These are phyloP conservation scores for Epichloe aotearoae DNA, from an alignment of 2,329 filamentous ascomycete species.

Conservation along the genomic window DNA sequence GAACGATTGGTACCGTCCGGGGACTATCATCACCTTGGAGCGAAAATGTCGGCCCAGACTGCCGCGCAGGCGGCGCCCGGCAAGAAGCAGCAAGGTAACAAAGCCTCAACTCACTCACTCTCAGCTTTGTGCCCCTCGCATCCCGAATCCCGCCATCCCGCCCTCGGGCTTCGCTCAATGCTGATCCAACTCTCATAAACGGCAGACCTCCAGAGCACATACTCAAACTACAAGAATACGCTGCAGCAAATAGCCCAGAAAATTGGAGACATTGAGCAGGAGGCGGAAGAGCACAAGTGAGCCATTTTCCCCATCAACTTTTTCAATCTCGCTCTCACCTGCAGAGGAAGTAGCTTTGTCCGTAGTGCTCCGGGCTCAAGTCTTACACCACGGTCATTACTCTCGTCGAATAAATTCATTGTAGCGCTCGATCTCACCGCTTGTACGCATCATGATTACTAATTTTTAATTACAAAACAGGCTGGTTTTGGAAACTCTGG, in stretches of 20 bases:
- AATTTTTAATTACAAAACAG: slow-evolving; percentile 30
- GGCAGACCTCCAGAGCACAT: slow-evolving; percentile 66
- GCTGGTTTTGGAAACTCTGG: slow-evolving; percentile 84
- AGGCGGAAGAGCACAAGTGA: slow-evolving; percentile 95
- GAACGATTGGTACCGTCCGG: background rate
- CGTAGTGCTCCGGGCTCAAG: background rate
- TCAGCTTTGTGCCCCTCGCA: no score
- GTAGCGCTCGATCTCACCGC: slow-evolving; percentile 23
- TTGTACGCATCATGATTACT: slow-evolving; percentile 7
- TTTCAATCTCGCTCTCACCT: background rate
- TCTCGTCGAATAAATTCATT: background rate
- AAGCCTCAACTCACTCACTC: no score
- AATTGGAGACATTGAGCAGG: slow-evolving; percentile 94
- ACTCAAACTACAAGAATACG: slow-evolving; percentile 62
- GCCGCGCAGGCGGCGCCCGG: slow-evolving; percentile 33
- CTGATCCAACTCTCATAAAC: background rate
- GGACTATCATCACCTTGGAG: slow-evolving; percentile 2
- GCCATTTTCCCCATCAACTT: background rate
- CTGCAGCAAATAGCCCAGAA: slow-evolving; percentile 91
- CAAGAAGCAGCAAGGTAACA: slow-evolving; percentile 61
- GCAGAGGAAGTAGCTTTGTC: background rate
- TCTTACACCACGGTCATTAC: background rate
- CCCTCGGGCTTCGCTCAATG: background rate
- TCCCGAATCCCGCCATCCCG: background rate
- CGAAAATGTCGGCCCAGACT: slow-evolving; percentile 3